Conservation (phyloP, 768 basidiomycete genomes). For the Russula ochroleuca region DNA sequence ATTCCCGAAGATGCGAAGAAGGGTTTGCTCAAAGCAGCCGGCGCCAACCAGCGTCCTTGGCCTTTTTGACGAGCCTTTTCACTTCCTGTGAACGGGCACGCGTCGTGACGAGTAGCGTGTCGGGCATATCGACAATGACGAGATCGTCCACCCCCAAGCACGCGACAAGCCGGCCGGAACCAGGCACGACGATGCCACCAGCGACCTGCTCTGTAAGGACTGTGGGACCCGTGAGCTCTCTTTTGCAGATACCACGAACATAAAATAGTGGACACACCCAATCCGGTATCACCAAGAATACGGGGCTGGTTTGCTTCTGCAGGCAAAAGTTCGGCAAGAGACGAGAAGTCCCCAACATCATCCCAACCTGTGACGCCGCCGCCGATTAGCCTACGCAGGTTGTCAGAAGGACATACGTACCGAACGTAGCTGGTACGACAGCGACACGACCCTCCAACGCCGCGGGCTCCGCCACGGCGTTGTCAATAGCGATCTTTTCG, state of each 20-base stretch:
- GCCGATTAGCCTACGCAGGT: background rate
- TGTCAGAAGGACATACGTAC: constrained; percentile 41
- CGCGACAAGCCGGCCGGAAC: constrained; percentile 75
- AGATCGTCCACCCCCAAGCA: constrained; percentile 85
- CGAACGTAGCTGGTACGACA: constrained; percentile 86
- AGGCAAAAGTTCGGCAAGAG: constrained; percentile 77
- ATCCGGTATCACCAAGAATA: constrained; percentile 67
- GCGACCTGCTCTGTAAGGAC: constrained; percentile 87
- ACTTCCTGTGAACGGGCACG: constrained; percentile 87
- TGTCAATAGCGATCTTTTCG: constrained; percentile 85
- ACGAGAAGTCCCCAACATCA: constrained; percentile 89
- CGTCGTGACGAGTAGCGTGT: constrained; percentile 83
- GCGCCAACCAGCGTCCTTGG: constrained; percentile 72
- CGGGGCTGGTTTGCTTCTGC: constrained; percentile 83
- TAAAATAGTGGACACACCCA: constrained; percentile 47
- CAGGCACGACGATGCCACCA: constrained; percentile 86
- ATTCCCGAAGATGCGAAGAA: background rate
- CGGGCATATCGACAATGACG: constrained; percentile 88
- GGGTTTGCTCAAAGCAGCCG: constrained; percentile 46
- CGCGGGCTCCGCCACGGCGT: constrained; percentile 86
- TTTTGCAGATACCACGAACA: background rate
- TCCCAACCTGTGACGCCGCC: constrained; percentile 64
- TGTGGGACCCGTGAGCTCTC: constrained; percentile 32
- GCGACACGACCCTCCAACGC: constrained; percentile 74
- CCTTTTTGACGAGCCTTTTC: constrained; percentile 79